Evolutionary conservation across 2,329 filamentous ascomycete species (phyloP), one percentile per base, ranked within the genome.

Genomic region (Seiridium unicorne): DNA sequence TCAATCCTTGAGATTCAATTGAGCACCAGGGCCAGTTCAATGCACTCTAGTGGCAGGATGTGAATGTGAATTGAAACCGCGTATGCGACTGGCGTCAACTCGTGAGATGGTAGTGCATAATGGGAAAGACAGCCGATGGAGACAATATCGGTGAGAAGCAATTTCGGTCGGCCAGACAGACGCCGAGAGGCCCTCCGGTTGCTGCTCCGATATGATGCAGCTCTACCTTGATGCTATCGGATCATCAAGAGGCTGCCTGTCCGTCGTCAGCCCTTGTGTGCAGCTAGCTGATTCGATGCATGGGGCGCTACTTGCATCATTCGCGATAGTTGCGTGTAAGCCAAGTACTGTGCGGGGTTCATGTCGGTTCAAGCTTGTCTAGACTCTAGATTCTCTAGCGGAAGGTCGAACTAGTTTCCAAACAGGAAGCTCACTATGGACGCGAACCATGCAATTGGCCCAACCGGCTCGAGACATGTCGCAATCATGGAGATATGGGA

Each of bases 381-480:
- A 51, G 49, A 51, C 10, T 48, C 36, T n/a, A 5, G 8, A 44
- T 44, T n/a, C 11, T 5, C 40, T 18, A 36, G 32, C 49, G n/a
- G 35, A 40, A 51, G 26, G 51, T 42, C 18, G 51, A 34, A 35
- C 54, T 57, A 57, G 54, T 34, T 18, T 40, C 54, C 11, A 57
- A 57, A 46, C 35, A 57, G 54, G 54, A 46, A 57, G 54, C 42
- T 47, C 54, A 34, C n/a, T 38, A 57, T 35, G 31, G 31, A 3
- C 26, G 11, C 36, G n/a, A 31, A 26, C 4, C 18, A n/a, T 10
- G 26, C 32, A n/a, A 57, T 57, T 57, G 54, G 54, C 36, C 36
- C 10, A n/a, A 8, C 7, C 4, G 54, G 13, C 42, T 42, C 36
- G 32, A 38, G 36, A 38, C 11, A 42, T 44, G 53, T 55, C 54